Evolutionary conservation across 768 basidiomycete genomes (phyloP).

Genomic region (Termitomyces sp.): DNA sequence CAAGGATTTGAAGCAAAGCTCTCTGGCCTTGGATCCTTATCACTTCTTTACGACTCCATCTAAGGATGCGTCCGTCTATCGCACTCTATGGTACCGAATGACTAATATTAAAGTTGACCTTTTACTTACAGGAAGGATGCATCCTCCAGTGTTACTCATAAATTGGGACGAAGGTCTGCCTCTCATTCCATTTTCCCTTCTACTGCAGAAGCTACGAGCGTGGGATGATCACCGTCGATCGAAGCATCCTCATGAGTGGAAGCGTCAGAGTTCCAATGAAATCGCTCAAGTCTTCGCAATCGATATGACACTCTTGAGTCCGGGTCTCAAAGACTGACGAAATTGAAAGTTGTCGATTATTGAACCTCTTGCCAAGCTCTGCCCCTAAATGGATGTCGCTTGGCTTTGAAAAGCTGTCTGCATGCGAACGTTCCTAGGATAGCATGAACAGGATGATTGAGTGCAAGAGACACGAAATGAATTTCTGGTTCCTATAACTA

Average conservation of each 20-base stretch:
- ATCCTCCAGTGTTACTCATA: constrained; percentile 25
- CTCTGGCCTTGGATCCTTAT: constrained; percentile 22
- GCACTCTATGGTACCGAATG: constrained; percentile 33
- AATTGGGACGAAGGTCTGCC: constrained; percentile 18
- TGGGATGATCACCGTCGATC: constrained; percentile 16
- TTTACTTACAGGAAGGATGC: constrained; percentile 32
- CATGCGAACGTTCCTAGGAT: no score
- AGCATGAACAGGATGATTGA: no score
- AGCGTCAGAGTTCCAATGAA: constrained; percentile 14
- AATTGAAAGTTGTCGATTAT: constrained; percentile 5
- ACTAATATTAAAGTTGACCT: constrained; percentile 34
- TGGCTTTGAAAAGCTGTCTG: constrained; percentile 5
- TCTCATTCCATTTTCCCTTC: constrained; percentile 13
- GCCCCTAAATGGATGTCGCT: constrained; percentile 4
- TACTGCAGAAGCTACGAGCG: constrained; percentile 16
- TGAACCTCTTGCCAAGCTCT: constrained; percentile 9
- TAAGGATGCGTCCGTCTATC: constrained; percentile 26
- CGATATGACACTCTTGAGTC: constrained; percentile 10
- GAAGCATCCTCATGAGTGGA: constrained; percentile 6
- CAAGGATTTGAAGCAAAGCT: constrained; percentile 26
- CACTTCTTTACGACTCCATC: constrained; percentile 33
- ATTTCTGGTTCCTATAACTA: no score
- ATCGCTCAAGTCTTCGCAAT: constrained; percentile 1
- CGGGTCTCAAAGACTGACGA: constrained; percentile 9
- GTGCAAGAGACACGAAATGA: no score